Base-by-base conservation (phyloP, 2,329 filamentous ascomycete genomes). In the Calonectria pseudoreteaudii region DNA sequence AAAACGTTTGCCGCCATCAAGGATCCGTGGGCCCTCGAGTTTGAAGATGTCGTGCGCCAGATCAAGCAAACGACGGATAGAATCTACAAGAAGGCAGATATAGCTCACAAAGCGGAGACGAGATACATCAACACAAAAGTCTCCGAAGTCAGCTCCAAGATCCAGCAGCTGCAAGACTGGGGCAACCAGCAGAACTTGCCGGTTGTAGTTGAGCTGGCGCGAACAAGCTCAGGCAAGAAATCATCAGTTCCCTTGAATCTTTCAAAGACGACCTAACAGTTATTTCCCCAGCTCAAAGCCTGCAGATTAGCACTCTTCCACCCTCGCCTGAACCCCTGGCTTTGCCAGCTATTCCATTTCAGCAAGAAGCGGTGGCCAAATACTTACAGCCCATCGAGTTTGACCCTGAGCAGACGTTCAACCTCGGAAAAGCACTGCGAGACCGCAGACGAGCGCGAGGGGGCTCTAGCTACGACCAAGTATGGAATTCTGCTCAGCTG, bases 101-200 rank as follows among this genome's bases (percentile, higher is more conserved):
- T 75, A 26, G 71, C 73, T 10, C 73, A 75, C 14, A 58, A 75
- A 18, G 73, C 71, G 18, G 73, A 75, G 64, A 75, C 73, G 8
- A 70, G 73, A 7, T 28, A 73, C 28, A 52, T 71, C 18, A 67
- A 38, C 30, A 62, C 52, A 4, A 49, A 56, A 6, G 50, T 72
- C 5, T 68, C 69, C 2, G 66, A 69, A 28, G 26, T 74, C n/a
- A 50, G 60, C 20, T 34, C 36, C 23, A 65, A 70, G 23, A 38
- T 73, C 31, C 30, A 49, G 4, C 38, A 66, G n/a, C 31, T 74
- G 20, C 56, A 58, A 20, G 64, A 50, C 20, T 62, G 66, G 30
- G 66, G 30, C 16, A 69, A 23, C 14, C 7, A 56, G 11, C 8
- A 52, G 11, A 50, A 18, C 8, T 53, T 28, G 14, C 13, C 36